phyloP scores from a whole-genome alignment of 23 red algal species.

The Gracilariopsis chorda region DNA sequence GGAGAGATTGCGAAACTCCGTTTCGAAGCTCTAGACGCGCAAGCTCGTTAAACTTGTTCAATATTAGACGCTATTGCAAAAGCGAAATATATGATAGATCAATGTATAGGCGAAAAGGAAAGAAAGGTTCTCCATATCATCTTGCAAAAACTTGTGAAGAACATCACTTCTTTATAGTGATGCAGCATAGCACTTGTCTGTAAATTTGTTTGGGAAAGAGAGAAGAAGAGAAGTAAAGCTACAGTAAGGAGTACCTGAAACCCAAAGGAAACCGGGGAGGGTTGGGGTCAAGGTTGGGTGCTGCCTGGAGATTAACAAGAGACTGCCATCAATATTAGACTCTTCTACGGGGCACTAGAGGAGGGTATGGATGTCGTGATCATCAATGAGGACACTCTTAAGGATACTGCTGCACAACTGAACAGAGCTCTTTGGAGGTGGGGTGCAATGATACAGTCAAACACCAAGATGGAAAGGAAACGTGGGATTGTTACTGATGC shows the following conservation, averaged over 20 bases:
- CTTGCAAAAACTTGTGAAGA: no score
- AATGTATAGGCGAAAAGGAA: no score
- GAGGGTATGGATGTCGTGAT: slow-evolving; percentile 75
- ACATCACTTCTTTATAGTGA: no score
- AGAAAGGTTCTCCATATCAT: no score
- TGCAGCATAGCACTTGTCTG: no score
- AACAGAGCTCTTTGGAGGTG: slow-evolving; percentile 59
- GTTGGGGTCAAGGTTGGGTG: slow-evolving; percentile 85
- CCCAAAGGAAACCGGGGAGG: slow-evolving; percentile 44
- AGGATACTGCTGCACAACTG: slow-evolving; percentile 59
- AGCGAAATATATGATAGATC: no score
- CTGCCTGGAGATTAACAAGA: slow-evolving; percentile 89
- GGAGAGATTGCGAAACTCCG: no score
- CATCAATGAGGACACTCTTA: slow-evolving; percentile 51
- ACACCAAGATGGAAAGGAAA: slow-evolving; percentile 15
- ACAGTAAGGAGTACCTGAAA: slow-evolving; percentile 82
- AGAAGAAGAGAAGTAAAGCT: slow-evolving; percentile 82
- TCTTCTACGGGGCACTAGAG: slow-evolving; percentile 69
- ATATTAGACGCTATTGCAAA: no score
- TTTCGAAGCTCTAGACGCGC: no score
- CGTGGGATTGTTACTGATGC: slow-evolving; percentile 70
- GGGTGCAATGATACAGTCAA: slow-evolving; percentile 28
- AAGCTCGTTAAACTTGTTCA: no score
- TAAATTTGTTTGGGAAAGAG: no score
- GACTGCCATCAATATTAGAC: slow-evolving; percentile 90